Evolutionary conservation across 2,329 filamentous ascomycete species (phyloP), one percentile per base, ranked within the genome.

Genomic region (Talaromyces marneffei): DNA sequence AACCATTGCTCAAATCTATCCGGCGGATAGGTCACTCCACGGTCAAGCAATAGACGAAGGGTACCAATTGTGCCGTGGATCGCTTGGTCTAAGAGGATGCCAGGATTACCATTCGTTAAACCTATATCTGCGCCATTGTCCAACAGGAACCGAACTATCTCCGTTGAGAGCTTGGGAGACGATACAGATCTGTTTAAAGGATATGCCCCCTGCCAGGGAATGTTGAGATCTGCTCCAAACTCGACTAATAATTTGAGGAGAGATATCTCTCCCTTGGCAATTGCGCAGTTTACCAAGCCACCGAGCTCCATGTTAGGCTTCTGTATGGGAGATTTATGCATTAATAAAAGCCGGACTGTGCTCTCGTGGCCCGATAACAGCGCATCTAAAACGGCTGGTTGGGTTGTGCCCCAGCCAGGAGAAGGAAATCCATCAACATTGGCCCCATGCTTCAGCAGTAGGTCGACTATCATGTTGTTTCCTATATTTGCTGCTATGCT

Each of bases 121-220:
- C n/a, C 31, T 20, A 44, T 57, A 31, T 57, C 55, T 20, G 55
- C 39, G 12, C 55, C 55, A 33, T 57, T 33, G 18, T 57, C 55
- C n/a, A 57, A 39, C 10, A 46, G 39, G 31, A 57, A 57, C 35
- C 16, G 46, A 7, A 18, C 27, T 50, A 33, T 33, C 23, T 50
- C 46, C 3, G 46, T 50, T 50, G 46, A 50, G 16, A 50, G n/a
- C n/a, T n/a, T n/a, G 14, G 4, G 23, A 50, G 46, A 29, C n/a
- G n/a, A n/a, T 50, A 29, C 25, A 33, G 27, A 23, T 29, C 27
- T n/a, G 46, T 50, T 50, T 31, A 50, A 50, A 29, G 46, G 46
- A 31, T 50, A 20, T 5, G 12, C 29, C 20, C n/a, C 46, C 25
- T 33, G 10, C 1, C 12, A 31, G 27, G 25, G 27, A 50, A 33